A percentile compares a stretch with the other conserved stretches of the same genome.
These are phyloP conservation scores for Alternaria brassicae DNA, from an alignment of 2,329 filamentous ascomycete species.

Conservation along the genomic window DNA sequence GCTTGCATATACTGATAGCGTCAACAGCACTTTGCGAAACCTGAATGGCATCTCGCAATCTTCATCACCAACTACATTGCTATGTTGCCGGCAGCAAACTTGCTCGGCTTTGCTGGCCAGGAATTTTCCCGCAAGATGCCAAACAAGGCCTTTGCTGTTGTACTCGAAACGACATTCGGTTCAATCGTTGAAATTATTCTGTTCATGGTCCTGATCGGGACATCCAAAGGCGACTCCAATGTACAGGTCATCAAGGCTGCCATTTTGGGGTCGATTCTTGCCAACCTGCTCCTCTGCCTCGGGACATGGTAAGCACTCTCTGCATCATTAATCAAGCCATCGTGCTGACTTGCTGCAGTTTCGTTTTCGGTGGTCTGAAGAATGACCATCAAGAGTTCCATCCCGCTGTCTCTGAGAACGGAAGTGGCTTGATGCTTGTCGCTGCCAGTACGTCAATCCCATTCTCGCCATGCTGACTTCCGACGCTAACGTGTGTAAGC, in stretches of 20 bases:
- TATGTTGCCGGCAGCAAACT: constrained; percentile 78
- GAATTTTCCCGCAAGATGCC: constrained; percentile 77
- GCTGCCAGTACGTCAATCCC: constrained; percentile 65
- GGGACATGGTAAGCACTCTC: constrained; percentile 64
- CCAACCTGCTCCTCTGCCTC: constrained; percentile 80
- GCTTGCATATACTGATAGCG: constrained; percentile 8
- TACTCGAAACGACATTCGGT: constrained; percentile 67
- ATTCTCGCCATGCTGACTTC: constrained; percentile 10
- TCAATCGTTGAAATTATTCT: constrained; percentile 83
- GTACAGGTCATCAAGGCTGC: constrained; percentile 80
- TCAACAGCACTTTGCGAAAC: constrained; percentile 58
- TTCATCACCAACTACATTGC: constrained; percentile 77
- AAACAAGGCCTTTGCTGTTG: constrained; percentile 69
- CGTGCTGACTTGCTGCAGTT: constrained; percentile 47
- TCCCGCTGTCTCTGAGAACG: constrained; percentile 78
- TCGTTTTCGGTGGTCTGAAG: constrained; percentile 75
- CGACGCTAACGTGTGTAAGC: constrained; percentile 45
- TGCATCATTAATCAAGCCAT: neutral
- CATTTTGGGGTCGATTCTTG: constrained; percentile 82
- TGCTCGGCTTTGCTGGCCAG: constrained; percentile 76
- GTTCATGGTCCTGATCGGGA: constrained; percentile 76
- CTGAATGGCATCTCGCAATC: constrained; percentile 66
- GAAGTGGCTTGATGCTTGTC: constrained; percentile 77
- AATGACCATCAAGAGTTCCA: constrained; percentile 75
- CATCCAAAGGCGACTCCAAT: constrained; percentile 49